Percentiles rank a stretch among this genome's conserved stretches.
phyloP scores from a whole-genome alignment of 2,329 filamentous ascomycete genomes.

The Pyricularia pennisetigena region DNA sequence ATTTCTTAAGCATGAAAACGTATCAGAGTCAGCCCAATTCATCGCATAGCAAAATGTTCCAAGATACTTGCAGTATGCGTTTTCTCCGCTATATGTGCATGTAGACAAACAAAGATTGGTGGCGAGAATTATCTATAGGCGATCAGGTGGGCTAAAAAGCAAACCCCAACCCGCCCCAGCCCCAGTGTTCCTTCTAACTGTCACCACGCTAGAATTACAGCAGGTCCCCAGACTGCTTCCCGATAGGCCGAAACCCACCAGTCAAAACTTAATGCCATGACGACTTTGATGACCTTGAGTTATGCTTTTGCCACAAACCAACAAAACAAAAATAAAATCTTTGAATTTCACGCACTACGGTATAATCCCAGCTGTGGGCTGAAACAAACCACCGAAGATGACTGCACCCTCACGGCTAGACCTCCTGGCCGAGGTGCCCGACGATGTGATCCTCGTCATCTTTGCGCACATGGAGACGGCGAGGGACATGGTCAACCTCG shows the following conservation, averaged over 20 bases:
- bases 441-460: conserved; percentile 40
- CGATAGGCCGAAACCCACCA: background rate
- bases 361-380: too few species aligned
- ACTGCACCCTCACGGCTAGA: background rate
- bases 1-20: background rate
- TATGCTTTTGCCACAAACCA: background rate
- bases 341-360: too few species aligned
- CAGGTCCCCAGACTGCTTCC: background rate
- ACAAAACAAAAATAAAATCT: background rate
- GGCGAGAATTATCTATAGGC: too few species aligned
- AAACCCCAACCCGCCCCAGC: background rate
- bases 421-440: conserved; percentile 31
- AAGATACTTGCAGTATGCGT: background rate
- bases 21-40: background rate
- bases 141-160: background rate
- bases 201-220: background rate
- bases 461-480: conserved; percentile 37
- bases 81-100: too few species aligned
- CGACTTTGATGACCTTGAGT: background rate
- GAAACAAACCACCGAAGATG: background rate
- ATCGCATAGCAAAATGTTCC: background rate
- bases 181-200: background rate
- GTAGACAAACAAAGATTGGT: too few species aligned
- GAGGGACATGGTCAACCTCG: conserved; percentile 33
- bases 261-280: background rate